Percentiles rank a stretch among this genome's conserved stretches.
Conservation (phyloP, 1,284 basidiomycete species). For the Cutaneotrichosporon mucoides region DNA sequence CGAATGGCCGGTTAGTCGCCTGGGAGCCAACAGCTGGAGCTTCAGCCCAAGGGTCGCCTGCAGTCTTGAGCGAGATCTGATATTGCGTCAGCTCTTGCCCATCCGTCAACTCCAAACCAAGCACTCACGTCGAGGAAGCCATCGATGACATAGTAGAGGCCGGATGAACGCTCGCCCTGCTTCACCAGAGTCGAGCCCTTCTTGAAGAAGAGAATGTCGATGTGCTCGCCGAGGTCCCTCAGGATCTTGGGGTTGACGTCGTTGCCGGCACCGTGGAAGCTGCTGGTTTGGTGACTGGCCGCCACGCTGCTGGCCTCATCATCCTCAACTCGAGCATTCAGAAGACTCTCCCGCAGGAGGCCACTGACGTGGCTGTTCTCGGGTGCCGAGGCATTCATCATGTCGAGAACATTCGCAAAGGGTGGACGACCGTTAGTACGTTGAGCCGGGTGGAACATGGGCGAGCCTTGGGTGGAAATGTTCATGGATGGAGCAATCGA, state of each 20-base stretch:
- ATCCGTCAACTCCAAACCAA: too few species aligned
- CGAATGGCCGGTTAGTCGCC: constrained; percentile 29
- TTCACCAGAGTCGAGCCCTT: constrained; percentile 81
- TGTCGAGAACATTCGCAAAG: constrained; percentile 80
- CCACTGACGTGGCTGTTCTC: constrained; percentile 59
- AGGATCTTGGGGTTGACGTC: constrained; percentile 31
- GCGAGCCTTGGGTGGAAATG: constrained; percentile 44
- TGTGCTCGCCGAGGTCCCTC: constrained; percentile 83
- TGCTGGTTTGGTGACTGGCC: constrained; percentile 55
- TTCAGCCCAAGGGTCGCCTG: constrained; percentile 10
- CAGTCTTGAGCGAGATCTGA: constrained; percentile 4
- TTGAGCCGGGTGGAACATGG: constrained; percentile 34
- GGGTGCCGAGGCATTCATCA: constrained; percentile 49
- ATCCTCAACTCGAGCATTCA: constrained; percentile 81
- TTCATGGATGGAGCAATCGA: constrained; percentile 27
- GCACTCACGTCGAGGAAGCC: constrained; percentile 81
- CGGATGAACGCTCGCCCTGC: constrained; percentile 72
- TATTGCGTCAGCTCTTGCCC: constrained; percentile 10
- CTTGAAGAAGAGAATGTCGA: constrained; percentile 90
- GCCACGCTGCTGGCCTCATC: constrained; percentile 53
- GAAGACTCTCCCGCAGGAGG: constrained; percentile 49
- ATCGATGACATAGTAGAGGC: constrained; percentile 96
- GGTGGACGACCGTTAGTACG: constrained; percentile 56
- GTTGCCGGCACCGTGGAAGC: constrained; percentile 17
- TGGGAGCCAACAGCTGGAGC: neutral